A percentile compares a stretch with the other conserved stretches of the same genome.
Evolutionary conservation across 345 rosid genomes (phyloP).

Genomic region (Brassica incana): DNA sequence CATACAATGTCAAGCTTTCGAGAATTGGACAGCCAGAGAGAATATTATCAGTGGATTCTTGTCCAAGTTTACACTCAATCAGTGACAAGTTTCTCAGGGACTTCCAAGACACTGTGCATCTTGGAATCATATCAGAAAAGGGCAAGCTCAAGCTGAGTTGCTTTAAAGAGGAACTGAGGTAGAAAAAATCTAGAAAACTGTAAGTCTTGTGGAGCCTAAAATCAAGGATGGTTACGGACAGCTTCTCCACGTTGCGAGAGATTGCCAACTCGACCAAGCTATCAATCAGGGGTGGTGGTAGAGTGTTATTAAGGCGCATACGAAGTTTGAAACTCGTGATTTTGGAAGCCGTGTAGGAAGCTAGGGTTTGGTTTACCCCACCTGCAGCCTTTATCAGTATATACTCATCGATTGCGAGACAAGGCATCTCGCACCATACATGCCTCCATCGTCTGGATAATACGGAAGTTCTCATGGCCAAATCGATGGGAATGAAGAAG

Average conservation of each 20-base stretch:
- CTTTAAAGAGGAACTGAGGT: background rate
- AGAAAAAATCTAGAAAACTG: background rate
- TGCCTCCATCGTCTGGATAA: conserved; percentile 19
- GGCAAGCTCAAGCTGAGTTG: background rate
- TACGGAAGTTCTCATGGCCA: background rate
- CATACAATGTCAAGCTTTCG: background rate
- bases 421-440: background rate
- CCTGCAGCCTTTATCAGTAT: background rate
- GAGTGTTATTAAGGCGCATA: background rate
- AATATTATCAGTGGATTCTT: conserved; percentile 3
- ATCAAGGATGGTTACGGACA: background rate
- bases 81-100: background rate
- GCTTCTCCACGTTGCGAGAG: background rate
- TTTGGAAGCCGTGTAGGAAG: background rate
- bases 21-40: conserved; percentile 10
- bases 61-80: background rate
- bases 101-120: conserved; percentile 3
- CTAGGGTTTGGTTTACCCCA: background rate
- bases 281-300: too few relatives aligned
- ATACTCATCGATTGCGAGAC: background rate
- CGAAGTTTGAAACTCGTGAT: background rate
- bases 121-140: background rate
- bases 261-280: background rate
- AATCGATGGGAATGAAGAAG: background rate
- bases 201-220: background rate